Evolutionary conservation across 257 asterid species (phyloP), one percentile per base, ranked within the genome.

Genomic region (Scutellaria baicalensis): DNA sequence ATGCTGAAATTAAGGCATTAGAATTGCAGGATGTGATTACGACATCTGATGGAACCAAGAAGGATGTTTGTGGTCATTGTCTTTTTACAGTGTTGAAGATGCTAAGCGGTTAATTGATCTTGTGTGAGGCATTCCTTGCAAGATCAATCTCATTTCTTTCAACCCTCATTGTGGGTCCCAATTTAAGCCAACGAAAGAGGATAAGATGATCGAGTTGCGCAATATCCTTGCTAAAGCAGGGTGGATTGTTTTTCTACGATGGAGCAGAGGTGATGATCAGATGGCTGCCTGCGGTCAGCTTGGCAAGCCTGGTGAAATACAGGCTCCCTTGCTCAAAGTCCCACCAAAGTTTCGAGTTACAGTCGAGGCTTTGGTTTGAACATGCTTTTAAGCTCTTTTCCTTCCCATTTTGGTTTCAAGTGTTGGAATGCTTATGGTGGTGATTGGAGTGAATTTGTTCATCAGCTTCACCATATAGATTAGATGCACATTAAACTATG

Each of bases 281-380:
- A 93, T 93, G 99, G 97, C 99, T 10, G 99, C 99, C 60, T 93
- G 99, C 20, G 99, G 99, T 62, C 99, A 93, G 86, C 96, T 93
- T 49, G 99, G 99, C 58, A 77, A 83, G 80, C 97, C 91, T 0
- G 95, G 95, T 33, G 96, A 93, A 49, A 69, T 87, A 66, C 96
- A 85, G 78, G 96, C 95, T 64, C 97, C 99, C 2, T 13, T 84
- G 84, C 85, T 93, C 27, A 84, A 89, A 39, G 95, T 93, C 59
- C 97, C 99, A 6, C 75, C 88, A 36, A 81, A 83, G 75, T 93
- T 93, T 75, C 86, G 69, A 77, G 76, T 78, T 43, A 89, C 86
- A 6, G 42, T 73, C 0, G 73, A 57, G 36, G 65, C 78, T 55
- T 60, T 72, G 9, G 64, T 35, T 55, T 73, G 76, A 73, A 16